Evolutionary conservation across 345 rosid species (phyloP).

Genomic region (Rhodamnia rubescens): DNA sequence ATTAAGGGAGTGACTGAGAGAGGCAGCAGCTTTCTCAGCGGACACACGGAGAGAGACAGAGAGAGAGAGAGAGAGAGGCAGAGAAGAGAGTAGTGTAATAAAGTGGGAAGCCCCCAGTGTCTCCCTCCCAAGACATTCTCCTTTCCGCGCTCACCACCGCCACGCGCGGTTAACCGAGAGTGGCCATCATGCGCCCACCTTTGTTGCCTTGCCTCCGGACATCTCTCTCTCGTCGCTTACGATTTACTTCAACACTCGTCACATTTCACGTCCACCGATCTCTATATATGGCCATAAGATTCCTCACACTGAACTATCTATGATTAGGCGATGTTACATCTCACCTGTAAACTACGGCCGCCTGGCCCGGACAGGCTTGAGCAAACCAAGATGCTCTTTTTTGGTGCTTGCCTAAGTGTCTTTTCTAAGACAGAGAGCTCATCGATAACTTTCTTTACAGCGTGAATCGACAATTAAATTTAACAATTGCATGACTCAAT

Average conservation of each 20-base stretch:
- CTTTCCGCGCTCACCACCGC: background rate
- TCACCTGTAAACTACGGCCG: background rate
- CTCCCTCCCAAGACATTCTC: background rate
- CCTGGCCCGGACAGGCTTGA: too few species aligned
- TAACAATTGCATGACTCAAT: background rate
- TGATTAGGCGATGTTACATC: background rate
- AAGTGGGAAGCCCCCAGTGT: background rate
- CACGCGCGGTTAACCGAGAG: background rate
- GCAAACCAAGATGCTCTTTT: background rate
- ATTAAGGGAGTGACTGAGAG: background rate
- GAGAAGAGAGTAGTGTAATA: background rate
- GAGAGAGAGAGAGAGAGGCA: background rate
- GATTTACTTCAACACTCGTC: background rate
- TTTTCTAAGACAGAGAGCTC: rapidly evolving
- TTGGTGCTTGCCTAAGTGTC: background rate
- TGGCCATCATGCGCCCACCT: background rate
- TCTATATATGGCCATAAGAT: background rate
- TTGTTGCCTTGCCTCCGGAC: background rate
- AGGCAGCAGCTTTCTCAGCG: background rate
- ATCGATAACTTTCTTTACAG: background rate
- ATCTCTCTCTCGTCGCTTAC: background rate
- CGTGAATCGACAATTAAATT: too few species aligned
- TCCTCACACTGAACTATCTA: background rate
- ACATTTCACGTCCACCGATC: background rate
- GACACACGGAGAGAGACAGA: background rate